These are phyloP conservation scores for Saksenaea oblongispora DNA, from an alignment of 371 early-diverging fungal genomes.

Conservation along the genomic window DNA sequence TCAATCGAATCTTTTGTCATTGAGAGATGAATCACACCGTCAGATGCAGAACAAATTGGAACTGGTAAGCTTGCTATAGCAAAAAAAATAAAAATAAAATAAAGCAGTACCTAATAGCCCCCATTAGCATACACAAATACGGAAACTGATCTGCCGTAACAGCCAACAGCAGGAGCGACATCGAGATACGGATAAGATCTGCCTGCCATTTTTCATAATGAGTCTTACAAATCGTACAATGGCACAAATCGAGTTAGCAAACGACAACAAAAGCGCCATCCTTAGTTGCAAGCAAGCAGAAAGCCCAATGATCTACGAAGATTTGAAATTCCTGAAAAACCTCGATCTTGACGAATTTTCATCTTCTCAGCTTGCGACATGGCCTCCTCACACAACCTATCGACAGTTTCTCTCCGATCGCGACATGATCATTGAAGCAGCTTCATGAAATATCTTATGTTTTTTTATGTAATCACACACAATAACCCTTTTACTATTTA, in stretches of 20 bases:
- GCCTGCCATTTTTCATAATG: not conserved
- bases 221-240: not conserved
- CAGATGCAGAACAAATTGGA: not conserved
- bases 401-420: not conserved
- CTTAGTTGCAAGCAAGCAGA: not conserved
- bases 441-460: not conserved
- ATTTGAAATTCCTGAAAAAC: not conserved
- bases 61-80: not conserved
- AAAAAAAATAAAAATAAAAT: not conserved
- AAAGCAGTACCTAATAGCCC: not conserved
- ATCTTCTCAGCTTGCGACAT: not conserved
- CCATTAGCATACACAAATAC: not conserved
- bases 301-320: not conserved
- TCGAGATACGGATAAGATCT: not conserved
- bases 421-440: not conserved
- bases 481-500: not conserved
- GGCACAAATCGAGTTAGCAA: not conserved
- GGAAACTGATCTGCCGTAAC: not conserved
- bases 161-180: not conserved
- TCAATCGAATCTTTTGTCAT: not conserved
- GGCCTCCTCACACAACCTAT: not conserved
- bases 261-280: not conserved
- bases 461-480: constrained; percentile 4
- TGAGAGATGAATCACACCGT: not conserved
- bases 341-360: not conserved